Conservation (phyloP, 345 rosid species). For the Populus davidiana region DNA sequence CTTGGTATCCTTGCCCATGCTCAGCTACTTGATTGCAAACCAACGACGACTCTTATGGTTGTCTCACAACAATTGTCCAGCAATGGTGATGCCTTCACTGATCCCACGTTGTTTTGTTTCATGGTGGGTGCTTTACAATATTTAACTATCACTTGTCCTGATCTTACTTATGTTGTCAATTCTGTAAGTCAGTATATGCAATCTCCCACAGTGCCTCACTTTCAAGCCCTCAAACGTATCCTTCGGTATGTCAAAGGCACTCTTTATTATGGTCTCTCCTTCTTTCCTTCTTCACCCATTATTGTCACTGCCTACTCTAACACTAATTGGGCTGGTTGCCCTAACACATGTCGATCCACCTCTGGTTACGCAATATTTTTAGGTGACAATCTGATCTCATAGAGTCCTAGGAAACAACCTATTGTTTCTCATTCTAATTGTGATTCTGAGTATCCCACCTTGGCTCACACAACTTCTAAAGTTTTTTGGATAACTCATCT, state of each 20-base stretch:
- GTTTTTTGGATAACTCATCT: not conserved
- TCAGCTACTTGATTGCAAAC: too few relatives aligned
- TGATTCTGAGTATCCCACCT: not conserved
- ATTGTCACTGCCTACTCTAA: not conserved
- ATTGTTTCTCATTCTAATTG: not conserved
- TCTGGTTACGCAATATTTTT: not conserved
- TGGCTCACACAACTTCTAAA: not conserved
- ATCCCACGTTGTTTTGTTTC: not conserved
- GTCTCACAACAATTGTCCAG: too few relatives aligned
- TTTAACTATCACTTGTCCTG: not conserved
- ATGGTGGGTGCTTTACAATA: not conserved
- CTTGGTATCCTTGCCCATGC: too few relatives aligned
- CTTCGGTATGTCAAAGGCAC: too few relatives aligned
- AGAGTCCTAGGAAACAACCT: not conserved
- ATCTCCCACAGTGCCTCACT: not conserved
- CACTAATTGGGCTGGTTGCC: not conserved
- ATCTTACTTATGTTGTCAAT: not conserved
- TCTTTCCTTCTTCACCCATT: not conserved
- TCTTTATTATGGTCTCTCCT: not conserved
- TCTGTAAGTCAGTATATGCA: not conserved
- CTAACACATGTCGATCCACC: not conserved
- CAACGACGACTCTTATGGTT: too few relatives aligned
- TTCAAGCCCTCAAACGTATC: not conserved
- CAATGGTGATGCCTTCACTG: not conserved
- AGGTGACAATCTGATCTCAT: not conserved